Evolutionary conservation across 495 filamentous ascomycete genomes (phyloP), one percentile per base, ranked within the genome.

Genomic region (Penicillium bovifimosum): DNA sequence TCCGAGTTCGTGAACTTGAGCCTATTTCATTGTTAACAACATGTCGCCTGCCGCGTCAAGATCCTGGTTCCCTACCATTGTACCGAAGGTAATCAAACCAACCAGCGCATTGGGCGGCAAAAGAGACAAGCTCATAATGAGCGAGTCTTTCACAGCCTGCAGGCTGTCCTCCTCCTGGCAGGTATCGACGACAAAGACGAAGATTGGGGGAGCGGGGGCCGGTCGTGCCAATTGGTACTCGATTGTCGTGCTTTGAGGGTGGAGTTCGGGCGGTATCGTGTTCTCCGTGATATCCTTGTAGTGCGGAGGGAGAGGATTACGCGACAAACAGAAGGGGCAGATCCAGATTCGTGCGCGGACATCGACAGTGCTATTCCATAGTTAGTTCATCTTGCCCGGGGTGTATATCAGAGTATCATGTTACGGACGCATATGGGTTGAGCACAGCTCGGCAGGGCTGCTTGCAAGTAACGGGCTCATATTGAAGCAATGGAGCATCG

Each of bases 161-260:
- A 99, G 78, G 67, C 92, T 95, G 67, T 99, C 95, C 63, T 96
- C 91, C 69, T 97, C 95, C 68, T 99, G 95, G 73, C 95, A 99
- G 33, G 91, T 96, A 73, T 99, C 95, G 51, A 99, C 92, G 35
- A 97, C 91, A 67, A 93, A 99, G 24, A 99, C 75, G 64, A 99
- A 99, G 66, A 97, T 96, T 5, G 95, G 95, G 9, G 95, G 88
- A 48, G 91, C 88, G 34, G 91, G 90, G 20, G 91, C 95, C 18
- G 95, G 95, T 41, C 92, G 82, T 17, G 92, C 86, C 52, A 99
- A 83, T 66, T 86, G 84, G 73, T 99, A 99, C 70, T 99, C 95
- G 68, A 99, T 96, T 3, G 95, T 97, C 6, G 95, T 96, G 73
- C 91, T 96, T 60, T 78, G 78, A 2, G 89, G 90, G 62, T 96